Conservation (phyloP, 306 rosid species). For the Casuarina equisetifolia region DNA sequence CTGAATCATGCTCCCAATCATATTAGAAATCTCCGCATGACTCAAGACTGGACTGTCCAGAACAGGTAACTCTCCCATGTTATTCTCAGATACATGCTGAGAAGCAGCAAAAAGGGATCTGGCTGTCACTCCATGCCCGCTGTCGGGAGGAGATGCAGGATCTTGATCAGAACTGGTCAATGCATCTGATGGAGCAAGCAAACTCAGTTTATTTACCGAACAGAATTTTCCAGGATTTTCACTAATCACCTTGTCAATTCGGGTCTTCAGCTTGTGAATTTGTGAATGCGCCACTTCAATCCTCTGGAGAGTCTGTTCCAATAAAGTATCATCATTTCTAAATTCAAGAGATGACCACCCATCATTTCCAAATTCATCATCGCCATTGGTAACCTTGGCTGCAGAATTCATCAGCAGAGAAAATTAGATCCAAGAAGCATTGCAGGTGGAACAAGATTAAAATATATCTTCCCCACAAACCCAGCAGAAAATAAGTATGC, state of each 20-base stretch:
- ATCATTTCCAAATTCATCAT: constrained; percentile 39
- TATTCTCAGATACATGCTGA: constrained; percentile 36
- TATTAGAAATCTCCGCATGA: constrained; percentile 34
- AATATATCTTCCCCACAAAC: neutral
- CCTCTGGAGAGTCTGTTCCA: constrained; percentile 41
- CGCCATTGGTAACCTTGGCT: constrained; percentile 29
- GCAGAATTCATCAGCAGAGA: constrained; percentile 22
- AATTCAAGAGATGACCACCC: constrained; percentile 36
- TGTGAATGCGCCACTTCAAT: constrained; percentile 50
- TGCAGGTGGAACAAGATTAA: neutral
- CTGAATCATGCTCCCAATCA: constrained; percentile 32
- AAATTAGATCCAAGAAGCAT: neutral
- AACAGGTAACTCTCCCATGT: constrained; percentile 35
- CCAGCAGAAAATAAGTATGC: neutral
- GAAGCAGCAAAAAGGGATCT: constrained; percentile 36
- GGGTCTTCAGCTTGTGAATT: constrained; percentile 48
- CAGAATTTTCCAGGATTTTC: constrained; percentile 45
- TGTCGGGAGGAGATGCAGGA: constrained; percentile 30
- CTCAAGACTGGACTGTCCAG: constrained; percentile 38
- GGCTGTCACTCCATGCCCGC: constrained; percentile 26
- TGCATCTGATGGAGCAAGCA: constrained; percentile 32
- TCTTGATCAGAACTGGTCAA: constrained; percentile 25
- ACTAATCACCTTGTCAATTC: constrained; percentile 46
- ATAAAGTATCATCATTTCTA: constrained; percentile 40
- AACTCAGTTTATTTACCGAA: constrained; percentile 35